Evolutionary conservation across 208 protist genomes (phyloP), one percentile per base, ranked within the genome.

Genomic region (Kentomonas sorsogonicus): DNA sequence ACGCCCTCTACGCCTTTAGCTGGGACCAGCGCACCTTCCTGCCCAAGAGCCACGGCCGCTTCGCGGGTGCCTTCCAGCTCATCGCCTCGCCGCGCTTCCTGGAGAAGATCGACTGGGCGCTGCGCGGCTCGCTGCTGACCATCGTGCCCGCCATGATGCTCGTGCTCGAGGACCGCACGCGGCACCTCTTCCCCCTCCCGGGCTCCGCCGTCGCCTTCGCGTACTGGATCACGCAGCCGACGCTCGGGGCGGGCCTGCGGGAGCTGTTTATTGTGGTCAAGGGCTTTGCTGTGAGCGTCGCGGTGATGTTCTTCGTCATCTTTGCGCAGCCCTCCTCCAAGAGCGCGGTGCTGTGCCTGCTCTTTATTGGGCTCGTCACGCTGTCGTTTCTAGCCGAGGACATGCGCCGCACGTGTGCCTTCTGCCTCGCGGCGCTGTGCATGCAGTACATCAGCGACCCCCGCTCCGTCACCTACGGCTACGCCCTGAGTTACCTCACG

Each of bases 221-320:
- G 16, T 94, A 79, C 63, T 94, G 87, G 83, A 91, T 89, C 45
- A 82, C 73, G 20, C 66, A 77, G 74, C 87, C 87, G 27, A 94
- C 83, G 10, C 75, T 94, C 47, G 87, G 87, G 56, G 61, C 66
- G n/a, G 87, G 83, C 27, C 60, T 94, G 57, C 72, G 79, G 3
- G 83, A 91, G 64, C 73, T 82, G 18, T 74, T 75, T 46, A 64
- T 83, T 22, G 65, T 76, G 18, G 45, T 94, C 26, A 94, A 94
- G 47, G 83, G 81, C 18, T 88, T 87, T 59, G 72, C 74, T 18
- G 47, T 90, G 23, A 78, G 71, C 34, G 57, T 90, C 6, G 63
- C 74, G 1, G 57, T 87, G 18, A 63, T 94, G 22, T 36, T 68
- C 53, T 53, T 89, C 33, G 63, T 94, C 48, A 77, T 94, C 56